Percentiles rank a stretch among this genome's conserved stretches.
These are phyloP conservation scores for Coniferiporia sulphurascens DNA, from an alignment of 1,284 basidiomycete genomes.

Conservation along the genomic window DNA sequence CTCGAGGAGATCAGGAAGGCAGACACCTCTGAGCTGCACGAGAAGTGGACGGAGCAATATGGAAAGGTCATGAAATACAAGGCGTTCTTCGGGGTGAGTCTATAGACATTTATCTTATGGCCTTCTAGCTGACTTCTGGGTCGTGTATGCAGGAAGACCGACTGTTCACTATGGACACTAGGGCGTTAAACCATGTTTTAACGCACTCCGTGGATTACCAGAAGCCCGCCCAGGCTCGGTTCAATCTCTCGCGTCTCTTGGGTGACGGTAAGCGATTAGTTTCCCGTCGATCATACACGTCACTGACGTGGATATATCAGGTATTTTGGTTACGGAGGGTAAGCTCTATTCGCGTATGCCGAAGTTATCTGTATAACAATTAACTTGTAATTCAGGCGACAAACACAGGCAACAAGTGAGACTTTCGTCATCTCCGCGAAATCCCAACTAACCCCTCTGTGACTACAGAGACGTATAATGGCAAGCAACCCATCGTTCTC, in stretches of 20 bases:
- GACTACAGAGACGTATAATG: conserved; percentile 15
- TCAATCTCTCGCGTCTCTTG: conserved; percentile 35
- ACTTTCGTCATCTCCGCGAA: neutral
- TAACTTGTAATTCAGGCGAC: conserved; percentile 1
- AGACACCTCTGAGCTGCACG: conserved; percentile 6
- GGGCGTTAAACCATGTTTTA: conserved; percentile 46
- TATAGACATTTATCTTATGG: conserved; percentile 2
- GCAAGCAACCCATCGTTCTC: neutral
- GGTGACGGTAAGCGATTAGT: conserved; percentile 36
- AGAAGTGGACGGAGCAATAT: conserved; percentile 24
- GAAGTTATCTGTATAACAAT: neutral
- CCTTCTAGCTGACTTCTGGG: neutral
- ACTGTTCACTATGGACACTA: conserved; percentile 43
- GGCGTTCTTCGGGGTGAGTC: conserved; percentile 20
- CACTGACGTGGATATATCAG: neutral
- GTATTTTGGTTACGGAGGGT: conserved; percentile 18
- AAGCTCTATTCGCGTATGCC: neutral
- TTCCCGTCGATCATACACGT: neutral
- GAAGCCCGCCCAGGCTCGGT: conserved; percentile 36
- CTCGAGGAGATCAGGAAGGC: conserved; percentile 15
- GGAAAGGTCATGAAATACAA: conserved; percentile 20
- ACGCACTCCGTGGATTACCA: conserved; percentile 42
- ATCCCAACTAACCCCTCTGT: neutral
- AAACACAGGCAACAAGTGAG: conserved; percentile 16
- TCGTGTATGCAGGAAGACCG: conserved; percentile 32